Conservation (phyloP, 164 flowering plant genomes). For the Piper longum region DNA sequence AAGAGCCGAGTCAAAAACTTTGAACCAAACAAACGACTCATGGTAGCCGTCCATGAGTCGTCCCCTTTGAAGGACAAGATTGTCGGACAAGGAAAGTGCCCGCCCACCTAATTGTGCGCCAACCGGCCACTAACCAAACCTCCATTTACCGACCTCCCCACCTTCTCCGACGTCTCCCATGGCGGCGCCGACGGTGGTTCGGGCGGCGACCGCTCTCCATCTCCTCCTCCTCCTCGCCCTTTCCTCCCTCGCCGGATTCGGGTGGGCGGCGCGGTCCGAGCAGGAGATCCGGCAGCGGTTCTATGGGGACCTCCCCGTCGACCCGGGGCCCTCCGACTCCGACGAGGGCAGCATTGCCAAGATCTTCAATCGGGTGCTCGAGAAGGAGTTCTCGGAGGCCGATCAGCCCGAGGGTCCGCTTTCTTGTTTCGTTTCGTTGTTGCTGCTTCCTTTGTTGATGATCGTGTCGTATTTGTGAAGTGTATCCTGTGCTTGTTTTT, state of each 20-base stretch:
- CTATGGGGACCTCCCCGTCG: constrained; percentile 48
- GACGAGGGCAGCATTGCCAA: constrained; percentile 67
- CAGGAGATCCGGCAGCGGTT: constrained; percentile 66
- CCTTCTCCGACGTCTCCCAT: background rate
- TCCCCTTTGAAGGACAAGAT: no score
- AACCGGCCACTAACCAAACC: no score
- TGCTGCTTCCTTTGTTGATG: background rate
- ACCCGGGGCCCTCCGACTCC: constrained; percentile 39
- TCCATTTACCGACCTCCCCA: no score
- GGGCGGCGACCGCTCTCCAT: background rate
- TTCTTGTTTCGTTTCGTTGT: background rate
- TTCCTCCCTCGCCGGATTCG: background rate
- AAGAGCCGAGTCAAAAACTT: no score
- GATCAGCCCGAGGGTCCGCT: constrained; percentile 73
- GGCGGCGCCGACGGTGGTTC: background rate
- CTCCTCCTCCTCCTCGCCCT: background rate
- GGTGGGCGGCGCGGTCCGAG: constrained; percentile 39
- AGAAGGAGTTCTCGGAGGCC: constrained; percentile 84
- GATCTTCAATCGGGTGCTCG: constrained; percentile 82
- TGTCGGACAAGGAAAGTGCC: no score
- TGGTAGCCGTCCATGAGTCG: no score
- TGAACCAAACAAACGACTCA: no score
- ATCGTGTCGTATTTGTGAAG: background rate
- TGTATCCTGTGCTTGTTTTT: background rate
- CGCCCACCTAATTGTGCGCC: no score